Percentiles rank a stretch among this genome's conserved stretches.
These are phyloP conservation scores for Phialocephala sp. DNA, from an alignment of 2,329 filamentous ascomycete genomes.

Conservation along the genomic window DNA sequence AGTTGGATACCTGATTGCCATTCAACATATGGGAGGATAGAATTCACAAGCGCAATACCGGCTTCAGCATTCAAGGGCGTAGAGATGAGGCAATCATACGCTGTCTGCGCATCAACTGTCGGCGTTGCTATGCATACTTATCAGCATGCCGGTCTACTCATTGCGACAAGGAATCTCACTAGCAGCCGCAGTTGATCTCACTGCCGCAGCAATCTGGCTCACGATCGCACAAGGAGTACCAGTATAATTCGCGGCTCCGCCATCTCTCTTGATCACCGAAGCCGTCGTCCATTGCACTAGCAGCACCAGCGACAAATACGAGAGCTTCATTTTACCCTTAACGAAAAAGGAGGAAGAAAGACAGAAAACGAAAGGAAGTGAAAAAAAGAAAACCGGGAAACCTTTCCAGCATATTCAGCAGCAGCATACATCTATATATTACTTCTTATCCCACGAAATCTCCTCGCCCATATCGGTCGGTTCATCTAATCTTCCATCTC, in stretches of 20 bases:
- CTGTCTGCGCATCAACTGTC: conserved; percentile 29
- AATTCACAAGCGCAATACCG: conserved; percentile 33
- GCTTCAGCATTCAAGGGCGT: conserved; percentile 32
- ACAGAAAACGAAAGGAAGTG: neutral
- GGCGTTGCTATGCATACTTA: conserved; percentile 22
- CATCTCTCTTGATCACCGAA: conserved; percentile 1
- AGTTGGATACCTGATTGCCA: conserved; percentile 33
- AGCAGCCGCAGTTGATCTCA: conserved; percentile 5
- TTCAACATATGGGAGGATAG: conserved; percentile 37
- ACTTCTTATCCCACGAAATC: neutral
- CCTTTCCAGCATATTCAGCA: neutral
- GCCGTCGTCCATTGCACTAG: neutral
- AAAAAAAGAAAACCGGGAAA: neutral
- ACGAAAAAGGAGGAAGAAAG: neutral
- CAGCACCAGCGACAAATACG: neutral
- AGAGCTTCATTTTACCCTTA: neutral
- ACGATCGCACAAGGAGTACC: conserved; percentile 24
- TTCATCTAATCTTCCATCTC: neutral
- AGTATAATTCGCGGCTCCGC: conserved; percentile 12
- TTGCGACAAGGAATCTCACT: neutral
- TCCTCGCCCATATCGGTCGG: neutral
- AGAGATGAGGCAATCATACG: conserved; percentile 36
- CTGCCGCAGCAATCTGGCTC: conserved; percentile 25
- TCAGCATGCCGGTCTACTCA: conserved; percentile 1
- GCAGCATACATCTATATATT: conserved; percentile 4